Conservation (phyloP, 2,329 filamentous ascomycete genomes). For the Cordyceps militaris region DNA sequence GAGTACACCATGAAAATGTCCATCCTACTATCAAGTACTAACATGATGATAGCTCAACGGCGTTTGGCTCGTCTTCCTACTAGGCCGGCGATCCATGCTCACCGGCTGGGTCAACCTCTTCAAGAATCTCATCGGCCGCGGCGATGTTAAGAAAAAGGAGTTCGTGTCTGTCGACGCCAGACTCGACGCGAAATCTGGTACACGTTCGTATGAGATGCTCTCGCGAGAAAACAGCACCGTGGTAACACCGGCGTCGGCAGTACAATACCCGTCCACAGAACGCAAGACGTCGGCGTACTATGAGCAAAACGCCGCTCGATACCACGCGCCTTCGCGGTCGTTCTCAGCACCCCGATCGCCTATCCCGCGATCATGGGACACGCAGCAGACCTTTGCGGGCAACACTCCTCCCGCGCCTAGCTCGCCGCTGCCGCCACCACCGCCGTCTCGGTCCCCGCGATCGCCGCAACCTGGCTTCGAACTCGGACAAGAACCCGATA, state of each 20-base stretch:
- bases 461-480: neutral
- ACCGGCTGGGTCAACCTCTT: constrained; percentile 71
- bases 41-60: constrained; percentile 58
- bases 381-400: constrained; percentile 35
- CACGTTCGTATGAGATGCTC: constrained; percentile 76
- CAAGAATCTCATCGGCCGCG: constrained; percentile 36
- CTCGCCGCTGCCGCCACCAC: neutral
- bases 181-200: constrained; percentile 52
- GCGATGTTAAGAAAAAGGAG: constrained; percentile 52
- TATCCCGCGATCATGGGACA: constrained; percentile 35
- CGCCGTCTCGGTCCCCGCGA: neutral
- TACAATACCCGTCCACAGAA: constrained; percentile 27
- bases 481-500: constrained; percentile 17
- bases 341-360: constrained; percentile 50
- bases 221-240: constrained; percentile 47
- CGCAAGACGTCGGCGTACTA: constrained; percentile 50
- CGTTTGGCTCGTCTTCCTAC: constrained; percentile 74
- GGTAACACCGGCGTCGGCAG: constrained; percentile 44
- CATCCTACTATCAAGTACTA: neutral
- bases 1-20: constrained; percentile 28
- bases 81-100: constrained; percentile 79
- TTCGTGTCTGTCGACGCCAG: constrained; percentile 84
- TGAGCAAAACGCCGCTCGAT: constrained; percentile 41
- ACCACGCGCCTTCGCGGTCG: constrained; percentile 47
- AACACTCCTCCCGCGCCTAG: constrained; percentile 17